Evolutionary conservation across 202 grass and related monocot genomes (phyloP).

Genomic region (Hordeum pubiflorum): DNA sequence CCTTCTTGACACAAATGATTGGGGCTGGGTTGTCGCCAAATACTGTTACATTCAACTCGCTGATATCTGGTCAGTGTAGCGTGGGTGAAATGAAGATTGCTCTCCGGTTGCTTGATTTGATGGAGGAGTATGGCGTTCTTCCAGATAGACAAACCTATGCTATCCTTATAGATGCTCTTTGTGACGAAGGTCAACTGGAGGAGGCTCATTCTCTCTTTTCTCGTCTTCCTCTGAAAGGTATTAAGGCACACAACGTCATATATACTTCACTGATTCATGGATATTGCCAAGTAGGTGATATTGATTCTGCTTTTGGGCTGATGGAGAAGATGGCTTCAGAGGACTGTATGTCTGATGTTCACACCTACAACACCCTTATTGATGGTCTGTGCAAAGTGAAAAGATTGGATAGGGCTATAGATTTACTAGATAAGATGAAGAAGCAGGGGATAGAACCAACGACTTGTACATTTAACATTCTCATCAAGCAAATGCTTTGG

Average conservation of each 20-base stretch:
- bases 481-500: constrained; percentile 19
- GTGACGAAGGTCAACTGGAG: background rate
- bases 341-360: constrained; percentile 19
- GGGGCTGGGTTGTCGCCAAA: background rate
- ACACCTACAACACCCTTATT: constrained; percentile 26
- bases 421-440: constrained; percentile 18
- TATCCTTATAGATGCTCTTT: constrained; percentile 20
- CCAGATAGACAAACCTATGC: constrained; percentile 24
- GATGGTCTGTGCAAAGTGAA: constrained; percentile 14
- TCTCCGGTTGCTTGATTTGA: constrained; percentile 4
- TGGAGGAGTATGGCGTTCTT: constrained; percentile 18
- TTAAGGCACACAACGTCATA: constrained; percentile 14
- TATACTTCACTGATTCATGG: constrained; percentile 27
- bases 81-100: constrained; percentile 10
- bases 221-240: background rate
- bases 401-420: constrained; percentile 8
- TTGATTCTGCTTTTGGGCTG: constrained; percentile 15
- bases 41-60: constrained; percentile 19
- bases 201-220: background rate
- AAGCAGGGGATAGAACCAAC: constrained; percentile 21
- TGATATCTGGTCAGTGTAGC: constrained; percentile 24
- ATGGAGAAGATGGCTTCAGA: constrained; percentile 24
- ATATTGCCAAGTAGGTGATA: constrained; percentile 23
- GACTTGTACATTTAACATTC: constrained; percentile 12
- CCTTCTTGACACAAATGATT: constrained; percentile 1